Conservation (phyloP, 768 basidiomycete genomes). For the Bullera alba region DNA sequence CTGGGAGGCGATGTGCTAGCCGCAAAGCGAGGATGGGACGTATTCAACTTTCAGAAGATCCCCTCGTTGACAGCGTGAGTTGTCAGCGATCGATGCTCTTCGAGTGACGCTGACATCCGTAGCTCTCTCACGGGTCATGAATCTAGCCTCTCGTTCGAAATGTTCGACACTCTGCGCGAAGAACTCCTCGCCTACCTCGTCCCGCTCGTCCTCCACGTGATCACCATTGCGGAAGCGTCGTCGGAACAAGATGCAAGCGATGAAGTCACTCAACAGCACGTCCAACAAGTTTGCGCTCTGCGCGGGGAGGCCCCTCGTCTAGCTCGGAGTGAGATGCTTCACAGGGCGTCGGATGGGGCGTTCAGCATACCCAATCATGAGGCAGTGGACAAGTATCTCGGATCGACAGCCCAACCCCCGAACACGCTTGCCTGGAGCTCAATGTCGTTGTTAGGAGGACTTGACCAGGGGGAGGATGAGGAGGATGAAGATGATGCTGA, state of each 20-base stretch:
- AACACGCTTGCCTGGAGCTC: not conserved
- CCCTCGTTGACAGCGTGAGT: not conserved
- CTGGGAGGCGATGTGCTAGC: not conserved
- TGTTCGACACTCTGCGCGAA: not conserved
- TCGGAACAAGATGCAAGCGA: not conserved
- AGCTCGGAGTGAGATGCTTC: not conserved
- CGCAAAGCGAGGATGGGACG: not conserved
- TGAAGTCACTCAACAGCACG: not conserved
- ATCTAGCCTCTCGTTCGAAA: not conserved
- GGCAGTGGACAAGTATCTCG: too few species aligned
- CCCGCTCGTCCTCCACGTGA: not conserved
- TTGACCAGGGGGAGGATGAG: not conserved
- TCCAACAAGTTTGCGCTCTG: not conserved
- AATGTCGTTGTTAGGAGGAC: too few species aligned
- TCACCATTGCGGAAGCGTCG: conserved; percentile 4
- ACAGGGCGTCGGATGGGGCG: not conserved
- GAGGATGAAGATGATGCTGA: not conserved
- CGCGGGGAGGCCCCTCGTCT: not conserved
- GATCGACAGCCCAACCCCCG: not conserved
- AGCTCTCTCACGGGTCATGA: conserved; percentile 2
- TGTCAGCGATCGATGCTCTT: not conserved
- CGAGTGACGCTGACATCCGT: not conserved
- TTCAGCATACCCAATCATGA: not conserved
- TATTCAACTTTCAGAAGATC: not conserved
- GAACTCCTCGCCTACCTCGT: conserved; percentile 4